Evolutionary conservation across 164 flowering plant genomes (phyloP), one percentile per base, ranked within the genome.

Genomic region (Hamamelis virginiana): DNA sequence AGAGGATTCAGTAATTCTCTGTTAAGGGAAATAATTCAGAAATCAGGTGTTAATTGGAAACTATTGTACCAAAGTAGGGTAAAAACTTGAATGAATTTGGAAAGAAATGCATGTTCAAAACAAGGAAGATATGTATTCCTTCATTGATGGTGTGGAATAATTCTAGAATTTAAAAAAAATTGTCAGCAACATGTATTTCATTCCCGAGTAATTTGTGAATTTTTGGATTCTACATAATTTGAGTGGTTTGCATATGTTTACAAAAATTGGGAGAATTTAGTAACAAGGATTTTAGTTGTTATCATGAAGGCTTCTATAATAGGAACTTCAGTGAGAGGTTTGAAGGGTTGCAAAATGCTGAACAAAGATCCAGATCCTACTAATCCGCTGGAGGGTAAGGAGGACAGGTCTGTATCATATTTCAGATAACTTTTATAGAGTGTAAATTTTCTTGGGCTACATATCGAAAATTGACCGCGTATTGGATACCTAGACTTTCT

Each of bases 331-430:
- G 97, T 95, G 62, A 85, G 71, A 75, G 98, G 97, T 69, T 71
- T 95, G 64, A 89, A 88, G 79, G 97, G 97, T 38, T 87, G 97
- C 79, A 91, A 91, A 78, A 88, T 96, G 21, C 81, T 92, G 68
- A 95, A 95, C 80, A 95, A 92, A 85, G 94, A 88, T 67, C 97
- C 90, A 60, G 97, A 95, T 75, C 98, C 98, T 21, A 75, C 63
- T 44, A 91, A 91, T 74, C 98, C 97, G 8, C 38, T 83, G 63
- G 89, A 89, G 82, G 86, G 97, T 23, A 80, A 64, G 47, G 97
- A 95, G 71, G 91, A 91, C 74, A 92, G 98, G 98, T 91, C 28
- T 47, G 83, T 67, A 56, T 72, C 48, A 63, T 58, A 16, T 38
- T 33, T 33, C 41, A 33, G 41, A 33, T 33, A 33, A 33, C 41